Base-by-base conservation (phyloP, 441 rosid species). In the Erodium trifolium region DNA sequence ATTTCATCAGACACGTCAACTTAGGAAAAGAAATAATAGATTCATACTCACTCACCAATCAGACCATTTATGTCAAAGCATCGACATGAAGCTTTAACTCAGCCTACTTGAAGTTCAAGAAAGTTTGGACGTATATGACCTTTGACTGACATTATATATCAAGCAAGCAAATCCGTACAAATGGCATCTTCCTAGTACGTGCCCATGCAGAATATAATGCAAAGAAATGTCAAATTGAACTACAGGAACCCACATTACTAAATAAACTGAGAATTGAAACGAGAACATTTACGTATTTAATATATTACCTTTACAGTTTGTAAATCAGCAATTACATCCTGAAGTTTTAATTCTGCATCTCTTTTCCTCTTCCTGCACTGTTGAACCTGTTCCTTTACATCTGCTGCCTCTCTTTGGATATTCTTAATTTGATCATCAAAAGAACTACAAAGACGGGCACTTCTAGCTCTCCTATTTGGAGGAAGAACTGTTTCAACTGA, bases 401-500 rank as follows among this genome's bases (percentile, higher is more conserved):
- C 55, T 51, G 73, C 75, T 14, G 80, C 79, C 9, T 82, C 83
- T 70, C 76, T 75, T 75, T 83, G 87, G 72, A 88, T 90, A 70
- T 82, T 82, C 80, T 80, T 85, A 59, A 95, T 89, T 73, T 89
- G 89, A 76, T 83, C 85, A 79, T 86, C 97, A 80, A 81, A 95
- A 65, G 95, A 87, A 77, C 88, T 83, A 85, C 91, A 86, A 16
- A 95, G 95, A 64, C 93, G 93, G 12, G 87, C 84, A 75, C 82
- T 78, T 80, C 85, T 83, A 64, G 74, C 65, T 66, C 71, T 83
- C 77, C 72, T 70, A 67, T 68, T 76, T 62, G 92, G 79, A 53
- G 98, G 98, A 78, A 95, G 93, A 66, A 85, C 85, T 39, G 98
- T 95, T 82, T 92, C 92, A 70, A 90, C 98, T 71, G 91, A 77